A percentile compares a stretch with the other conserved stretches of the same genome.
phyloP scores from a whole-genome alignment of 2,329 filamentous ascomycete species.

The Cryphonectria radicalis region DNA sequence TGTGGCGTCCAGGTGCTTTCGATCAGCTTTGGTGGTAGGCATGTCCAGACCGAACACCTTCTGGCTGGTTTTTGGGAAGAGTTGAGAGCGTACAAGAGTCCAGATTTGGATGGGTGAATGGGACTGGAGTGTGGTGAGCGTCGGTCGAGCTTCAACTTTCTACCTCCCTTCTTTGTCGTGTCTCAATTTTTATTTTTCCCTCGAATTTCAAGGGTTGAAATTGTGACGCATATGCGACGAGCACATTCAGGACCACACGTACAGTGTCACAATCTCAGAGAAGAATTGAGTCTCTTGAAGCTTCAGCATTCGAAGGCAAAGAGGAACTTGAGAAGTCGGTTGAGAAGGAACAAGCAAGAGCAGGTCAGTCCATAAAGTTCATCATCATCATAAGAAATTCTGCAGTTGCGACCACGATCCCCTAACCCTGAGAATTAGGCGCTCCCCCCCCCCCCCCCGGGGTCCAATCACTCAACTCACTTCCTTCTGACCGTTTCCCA shows the following conservation, averaged over 20 bases:
- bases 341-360: not conserved
- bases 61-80: not conserved
- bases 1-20: slow-evolving; percentile 25
- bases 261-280: not conserved
- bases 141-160: not conserved
- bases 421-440: not conserved
- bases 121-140: not conserved
- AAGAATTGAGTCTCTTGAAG: not conserved
- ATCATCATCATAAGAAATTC: not conserved
- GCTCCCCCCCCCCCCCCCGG: too few species aligned
- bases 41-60: not conserved
- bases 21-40: slow-evolving; percentile 25
- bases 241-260: not conserved
- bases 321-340: not conserved
- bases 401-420: not conserved
- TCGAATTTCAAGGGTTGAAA: not conserved
- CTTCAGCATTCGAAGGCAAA: not conserved
- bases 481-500: slow-evolving; percentile 12
- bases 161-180: not conserved
- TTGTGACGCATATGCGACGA: not conserved
- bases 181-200: too few species aligned
- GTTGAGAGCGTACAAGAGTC: not conserved
- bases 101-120: not conserved
- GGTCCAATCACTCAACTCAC: not conserved
- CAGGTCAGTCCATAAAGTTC: not conserved